Percentiles rank a stretch among this genome's conserved stretches.
Evolutionary conservation across 495 filamentous ascomycete species (phyloP).

Genomic region (Penicillium angulare): DNA sequence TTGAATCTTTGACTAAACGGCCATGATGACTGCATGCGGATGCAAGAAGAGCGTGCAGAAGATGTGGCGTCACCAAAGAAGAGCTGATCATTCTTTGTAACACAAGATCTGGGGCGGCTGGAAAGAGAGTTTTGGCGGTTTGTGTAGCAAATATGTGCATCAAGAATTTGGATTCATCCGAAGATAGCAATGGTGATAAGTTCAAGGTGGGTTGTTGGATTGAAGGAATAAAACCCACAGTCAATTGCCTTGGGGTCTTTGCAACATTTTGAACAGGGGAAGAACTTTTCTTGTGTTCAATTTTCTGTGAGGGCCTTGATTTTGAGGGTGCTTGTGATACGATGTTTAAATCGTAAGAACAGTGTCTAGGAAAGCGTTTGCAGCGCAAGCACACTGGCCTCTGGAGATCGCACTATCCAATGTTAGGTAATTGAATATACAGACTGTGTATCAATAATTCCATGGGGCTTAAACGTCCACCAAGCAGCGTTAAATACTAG

Average conservation of each 20-base stretch:
- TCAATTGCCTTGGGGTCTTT: no score
- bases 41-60: constrained; percentile 31
- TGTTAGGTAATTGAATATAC: no score
- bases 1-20: constrained; percentile 21
- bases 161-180: constrained; percentile 23
- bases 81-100: constrained; percentile 23
- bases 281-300: no score
- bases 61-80: constrained; percentile 27
- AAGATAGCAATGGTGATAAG: constrained; percentile 19
- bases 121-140: constrained; percentile 28
- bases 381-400: constrained; percentile 30
- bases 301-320: no score
- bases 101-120: constrained; percentile 24
- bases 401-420: constrained; percentile 26
- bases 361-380: constrained; percentile 26
- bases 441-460: no score
- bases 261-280: background rate
- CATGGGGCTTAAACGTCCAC: no score
- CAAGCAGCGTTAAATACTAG: no score
- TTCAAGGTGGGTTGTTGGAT: constrained; percentile 16
- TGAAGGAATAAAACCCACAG: no score
- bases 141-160: constrained; percentile 29
- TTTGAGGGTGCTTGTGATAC: constrained; percentile 18
- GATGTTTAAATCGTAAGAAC: constrained; percentile 25
- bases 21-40: constrained; percentile 29